Base-by-base conservation (phyloP, 148 eudicot genomes). In the Rhododendron mucronatum region DNA sequence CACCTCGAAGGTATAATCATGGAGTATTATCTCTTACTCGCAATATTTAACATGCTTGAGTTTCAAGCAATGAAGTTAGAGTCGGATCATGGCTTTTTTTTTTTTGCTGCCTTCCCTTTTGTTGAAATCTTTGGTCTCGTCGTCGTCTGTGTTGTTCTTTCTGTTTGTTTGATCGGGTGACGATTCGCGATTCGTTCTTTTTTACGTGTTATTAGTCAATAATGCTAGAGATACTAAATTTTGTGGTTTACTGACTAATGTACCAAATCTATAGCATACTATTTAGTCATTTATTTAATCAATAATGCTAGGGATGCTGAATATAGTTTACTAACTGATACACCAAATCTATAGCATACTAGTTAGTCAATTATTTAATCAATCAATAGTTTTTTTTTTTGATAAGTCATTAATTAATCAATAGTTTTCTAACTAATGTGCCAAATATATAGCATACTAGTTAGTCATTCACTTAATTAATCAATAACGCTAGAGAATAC, bases 1-100 rank as follows among this genome's bases (percentile, higher is more conserved):
- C 65, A 78, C 78, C 85, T 90, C 55, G 85, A 91, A 93, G 96
- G 96, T 94, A 87, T 51, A 30, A 67, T 82, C 67, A n/a, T 44
- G 69, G 79, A 44, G 77, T 67, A 11, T 16, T 76, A 41, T 57
- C 67, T 2, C 26, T 57, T 20, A 57, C 28, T 63, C 71, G 71
- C 33, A 76, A 15, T 30, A 39, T 16, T 65, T 67, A 14, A 18
- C 30, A 48, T 57, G 82, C 80, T 85, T 84, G 21, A 82, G 83
- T 87, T 81, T 84, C 5, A 84, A 87, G 86, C 86, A 63, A 83
- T 13, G 78, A 79, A 61, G 57, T 76, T 16, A 57, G 50, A 47
- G 12, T 47, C 45, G 1, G 45, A 41, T 41, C 45, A 6, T 41
- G 45, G 39, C 3, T 37, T 6, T 41, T 41, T 6, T 41, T 5